phyloP scores from a whole-genome alignment of 2,329 filamentous ascomycete genomes.

The Fusarium illudens region DNA sequence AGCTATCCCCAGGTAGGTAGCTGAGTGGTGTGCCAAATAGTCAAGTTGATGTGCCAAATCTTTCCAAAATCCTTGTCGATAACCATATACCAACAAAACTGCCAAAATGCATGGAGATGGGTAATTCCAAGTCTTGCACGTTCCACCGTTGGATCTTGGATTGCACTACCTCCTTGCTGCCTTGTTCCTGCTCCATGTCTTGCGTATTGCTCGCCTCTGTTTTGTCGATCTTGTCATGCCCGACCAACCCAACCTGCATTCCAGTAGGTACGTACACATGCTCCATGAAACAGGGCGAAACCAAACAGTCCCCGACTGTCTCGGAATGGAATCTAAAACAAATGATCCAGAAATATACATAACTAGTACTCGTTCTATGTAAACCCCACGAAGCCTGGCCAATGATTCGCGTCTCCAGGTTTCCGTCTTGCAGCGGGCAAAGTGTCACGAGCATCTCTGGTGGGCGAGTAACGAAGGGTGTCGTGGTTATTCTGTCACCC shows the following conservation, averaged over 20 bases:
- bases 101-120: too few species aligned
- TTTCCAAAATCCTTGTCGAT: too few species aligned
- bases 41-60: too few species aligned
- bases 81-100: too few species aligned
- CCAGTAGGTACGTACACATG: background rate
- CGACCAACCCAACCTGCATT: constrained; percentile 10
- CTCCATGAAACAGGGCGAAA: constrained; percentile 31
- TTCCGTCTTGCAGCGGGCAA: background rate
- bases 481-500: constrained; percentile 20
- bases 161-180: too few species aligned
- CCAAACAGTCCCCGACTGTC: constrained; percentile 5
- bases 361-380: background rate
- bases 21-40: too few species aligned
- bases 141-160: too few species aligned
- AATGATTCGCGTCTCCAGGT: constrained; percentile 21
- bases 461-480: constrained; percentile 1
- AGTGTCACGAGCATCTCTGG: constrained; percentile 1
- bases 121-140: too few species aligned
- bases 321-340: constrained; percentile 5
- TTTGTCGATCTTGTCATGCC: constrained; percentile 24
- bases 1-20: too few species aligned
- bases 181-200: too few species aligned
- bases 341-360: constrained; percentile 1
- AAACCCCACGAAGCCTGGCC: constrained; percentile 17
- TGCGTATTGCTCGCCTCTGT: too few species aligned